phyloP scores from a whole-genome alignment of 2,329 filamentous ascomycete genomes.

The Trichocomaceae sp. region DNA sequence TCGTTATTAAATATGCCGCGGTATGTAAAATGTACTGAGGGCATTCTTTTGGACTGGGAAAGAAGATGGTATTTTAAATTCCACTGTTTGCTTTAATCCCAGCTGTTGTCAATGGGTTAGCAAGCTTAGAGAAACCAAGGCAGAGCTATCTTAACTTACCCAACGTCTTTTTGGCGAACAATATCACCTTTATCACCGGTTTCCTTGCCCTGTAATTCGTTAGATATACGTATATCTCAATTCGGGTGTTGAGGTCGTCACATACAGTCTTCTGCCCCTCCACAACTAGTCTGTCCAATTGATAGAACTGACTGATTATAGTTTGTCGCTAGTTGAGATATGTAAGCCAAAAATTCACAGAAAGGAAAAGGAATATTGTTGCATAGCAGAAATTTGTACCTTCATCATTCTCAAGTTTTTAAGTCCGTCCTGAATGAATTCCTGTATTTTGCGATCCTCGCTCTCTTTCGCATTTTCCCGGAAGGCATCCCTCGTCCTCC shows the following conservation, averaged over 20 bases:
- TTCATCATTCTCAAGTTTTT: conserved; percentile 85
- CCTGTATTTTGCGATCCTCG: conserved; percentile 73
- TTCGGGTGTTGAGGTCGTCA: conserved; percentile 18
- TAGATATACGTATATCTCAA: conserved; percentile 10
- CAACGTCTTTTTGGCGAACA: conserved; percentile 66
- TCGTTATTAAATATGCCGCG: neutral
- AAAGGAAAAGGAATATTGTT: neutral
- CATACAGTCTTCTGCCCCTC: conserved; percentile 75
- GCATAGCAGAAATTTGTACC: conserved; percentile 49
- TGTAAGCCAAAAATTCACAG: conserved; percentile 27
- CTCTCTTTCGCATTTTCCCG: conserved; percentile 67
- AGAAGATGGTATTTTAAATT: neutral
- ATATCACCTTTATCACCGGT: conserved; percentile 57
- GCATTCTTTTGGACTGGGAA: neutral
- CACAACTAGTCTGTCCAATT: conserved; percentile 83
- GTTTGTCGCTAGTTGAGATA: conserved; percentile 72
- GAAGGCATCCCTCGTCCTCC: conserved; percentile 86
- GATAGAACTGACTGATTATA: conserved; percentile 88
- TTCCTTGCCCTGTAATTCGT: conserved; percentile 57
- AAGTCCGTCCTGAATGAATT: conserved; percentile 79
- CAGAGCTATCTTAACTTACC: conserved; percentile 45
- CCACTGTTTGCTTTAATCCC: conserved; percentile 7
- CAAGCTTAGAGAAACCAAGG: neutral
- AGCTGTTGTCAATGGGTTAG: conserved; percentile 12
- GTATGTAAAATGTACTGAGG: neutral